Evolutionary conservation across 1,284 basidiomycete genomes (phyloP).

Genomic region (Leccinum angustisporum): DNA sequence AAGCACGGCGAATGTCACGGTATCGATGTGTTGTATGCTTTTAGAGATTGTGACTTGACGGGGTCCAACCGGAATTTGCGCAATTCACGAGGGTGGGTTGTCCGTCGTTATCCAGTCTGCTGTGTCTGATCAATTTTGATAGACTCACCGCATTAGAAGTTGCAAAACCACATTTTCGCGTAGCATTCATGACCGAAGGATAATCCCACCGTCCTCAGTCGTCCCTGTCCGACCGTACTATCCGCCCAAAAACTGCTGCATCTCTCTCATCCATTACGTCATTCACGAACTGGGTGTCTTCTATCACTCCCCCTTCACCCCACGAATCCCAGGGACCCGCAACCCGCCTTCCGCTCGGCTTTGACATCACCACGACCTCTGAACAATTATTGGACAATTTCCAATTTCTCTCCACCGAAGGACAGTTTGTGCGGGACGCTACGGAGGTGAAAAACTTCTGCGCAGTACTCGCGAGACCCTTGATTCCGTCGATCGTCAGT

Average conservation of each 20-base stretch:
- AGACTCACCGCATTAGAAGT: conserved; percentile 71
- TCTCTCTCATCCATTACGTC: conserved; percentile 45
- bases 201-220: conserved; percentile 50
- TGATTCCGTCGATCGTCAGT: conserved; percentile 37
- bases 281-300: conserved; percentile 35
- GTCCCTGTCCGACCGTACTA: conserved; percentile 54
- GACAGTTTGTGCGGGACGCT: conserved; percentile 37
- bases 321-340: conserved; percentile 20
- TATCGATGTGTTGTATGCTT: conserved; percentile 56
- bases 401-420: conserved; percentile 44
- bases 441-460: conserved; percentile 46
- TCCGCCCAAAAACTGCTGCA: conserved; percentile 46
- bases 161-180: conserved; percentile 59
- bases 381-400: conserved; percentile 55
- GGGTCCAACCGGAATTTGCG: conserved; percentile 55
- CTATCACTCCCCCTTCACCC: conserved; percentile 19
- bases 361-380: conserved; percentile 45
- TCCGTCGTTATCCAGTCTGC: neutral
- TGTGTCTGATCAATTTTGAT: conserved; percentile 4
- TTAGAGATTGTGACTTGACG: conserved; percentile 62
- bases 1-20: conserved; percentile 70
- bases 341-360: conserved; percentile 32
- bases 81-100: conserved; percentile 63
- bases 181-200: conserved; percentile 52
- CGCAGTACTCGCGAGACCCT: conserved; percentile 45